A percentile compares a stretch with the other conserved stretches of the same genome.
Conservation (phyloP, 129 eudicot species). For the Chrysanthemum lavandulifolium region DNA sequence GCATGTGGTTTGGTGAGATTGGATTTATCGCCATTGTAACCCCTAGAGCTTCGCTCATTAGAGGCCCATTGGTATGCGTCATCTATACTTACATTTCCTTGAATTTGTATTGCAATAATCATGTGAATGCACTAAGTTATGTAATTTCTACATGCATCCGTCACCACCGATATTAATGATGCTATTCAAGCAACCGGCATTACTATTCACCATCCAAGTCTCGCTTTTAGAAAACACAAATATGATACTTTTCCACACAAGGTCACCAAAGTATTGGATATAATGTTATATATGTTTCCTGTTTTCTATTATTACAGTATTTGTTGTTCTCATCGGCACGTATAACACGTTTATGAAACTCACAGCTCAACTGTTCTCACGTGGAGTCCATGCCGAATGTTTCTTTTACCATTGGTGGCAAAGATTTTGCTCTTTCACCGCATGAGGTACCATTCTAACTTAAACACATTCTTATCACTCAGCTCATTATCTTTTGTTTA, state of each 20-base stretch:
- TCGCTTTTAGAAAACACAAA: not conserved
- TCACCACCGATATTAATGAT: conserved; percentile 53
- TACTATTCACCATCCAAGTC: conserved; percentile 47
- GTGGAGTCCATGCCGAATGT: conserved; percentile 48
- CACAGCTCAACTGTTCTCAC: conserved; percentile 32
- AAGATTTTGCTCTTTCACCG: conserved; percentile 59
- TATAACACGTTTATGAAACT: not conserved
- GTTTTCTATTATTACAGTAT: too few species aligned
- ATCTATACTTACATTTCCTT: not conserved
- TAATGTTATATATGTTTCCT: not conserved
- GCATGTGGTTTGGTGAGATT: conserved; percentile 46
- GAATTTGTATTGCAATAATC: not conserved
- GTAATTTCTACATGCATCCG: conserved; percentile 25
- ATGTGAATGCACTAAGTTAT: conserved; percentile 8
- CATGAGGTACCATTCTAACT: conserved; percentile 42
- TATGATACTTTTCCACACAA: too few species aligned
- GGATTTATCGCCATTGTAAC: conserved; percentile 82
- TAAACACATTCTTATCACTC: too few species aligned
- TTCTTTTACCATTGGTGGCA: conserved; percentile 54
- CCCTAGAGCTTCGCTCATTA: conserved; percentile 75
- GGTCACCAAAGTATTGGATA: not conserved
- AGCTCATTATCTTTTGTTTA: not conserved
- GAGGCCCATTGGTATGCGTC: conserved; percentile 64
- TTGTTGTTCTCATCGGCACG: too few species aligned
- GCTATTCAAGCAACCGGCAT: conserved; percentile 76